phyloP scores from a whole-genome alignment of 441 rosid species.

The Brassica hybrid region DNA sequence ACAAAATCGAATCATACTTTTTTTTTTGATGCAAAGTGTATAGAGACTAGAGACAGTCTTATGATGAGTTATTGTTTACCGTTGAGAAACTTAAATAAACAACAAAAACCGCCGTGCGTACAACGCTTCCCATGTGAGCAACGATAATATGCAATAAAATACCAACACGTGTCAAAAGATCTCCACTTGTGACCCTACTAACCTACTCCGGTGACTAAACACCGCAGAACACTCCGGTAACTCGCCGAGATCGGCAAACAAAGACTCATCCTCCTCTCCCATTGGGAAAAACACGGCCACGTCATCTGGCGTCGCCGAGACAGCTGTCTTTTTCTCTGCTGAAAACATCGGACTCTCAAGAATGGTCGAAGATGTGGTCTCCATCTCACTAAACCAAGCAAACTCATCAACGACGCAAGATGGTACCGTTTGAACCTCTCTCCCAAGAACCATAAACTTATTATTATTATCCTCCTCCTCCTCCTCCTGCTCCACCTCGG shows the following conservation, averaged over 20 bases:
- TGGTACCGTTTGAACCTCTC: slow-evolving; percentile 34
- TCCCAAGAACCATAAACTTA: slow-evolving; percentile 56
- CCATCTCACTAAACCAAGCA: slow-evolving; percentile 84
- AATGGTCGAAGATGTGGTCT: slow-evolving; percentile 70
- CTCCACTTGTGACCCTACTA: slow-evolving; percentile 70
- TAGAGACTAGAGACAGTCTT: slow-evolving; percentile 35
- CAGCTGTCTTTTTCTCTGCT: slow-evolving; percentile 41
- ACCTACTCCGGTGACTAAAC: slow-evolving; percentile 60
- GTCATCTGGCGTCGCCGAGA: slow-evolving; percentile 38
- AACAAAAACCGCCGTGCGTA: slow-evolving; percentile 41
- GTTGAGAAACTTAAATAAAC: slow-evolving; percentile 25
- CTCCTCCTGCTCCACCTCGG: slow-evolving; percentile 29
- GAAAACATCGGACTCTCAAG: slow-evolving; percentile 73
- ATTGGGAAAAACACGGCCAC: slow-evolving; percentile 67
- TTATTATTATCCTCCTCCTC: slow-evolving; percentile 32
- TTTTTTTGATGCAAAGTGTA: slow-evolving; percentile 33
- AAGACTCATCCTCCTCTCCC: slow-evolving; percentile 90
- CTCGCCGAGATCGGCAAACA: slow-evolving; percentile 95
- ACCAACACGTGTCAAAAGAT: slow-evolving; percentile 75
- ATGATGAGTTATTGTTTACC: slow-evolving; percentile 42
- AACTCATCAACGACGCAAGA: slow-evolving; percentile 66
- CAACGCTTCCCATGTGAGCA: slow-evolving; percentile 40
- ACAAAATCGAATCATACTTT: slow-evolving; percentile 23
- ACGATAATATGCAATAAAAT: slow-evolving; percentile 31
- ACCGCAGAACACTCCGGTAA: slow-evolving; percentile 93